These are phyloP conservation scores for Neopestalotiopsis sp. DNA, from an alignment of 2,329 filamentous ascomycete species.

Conservation along the genomic window DNA sequence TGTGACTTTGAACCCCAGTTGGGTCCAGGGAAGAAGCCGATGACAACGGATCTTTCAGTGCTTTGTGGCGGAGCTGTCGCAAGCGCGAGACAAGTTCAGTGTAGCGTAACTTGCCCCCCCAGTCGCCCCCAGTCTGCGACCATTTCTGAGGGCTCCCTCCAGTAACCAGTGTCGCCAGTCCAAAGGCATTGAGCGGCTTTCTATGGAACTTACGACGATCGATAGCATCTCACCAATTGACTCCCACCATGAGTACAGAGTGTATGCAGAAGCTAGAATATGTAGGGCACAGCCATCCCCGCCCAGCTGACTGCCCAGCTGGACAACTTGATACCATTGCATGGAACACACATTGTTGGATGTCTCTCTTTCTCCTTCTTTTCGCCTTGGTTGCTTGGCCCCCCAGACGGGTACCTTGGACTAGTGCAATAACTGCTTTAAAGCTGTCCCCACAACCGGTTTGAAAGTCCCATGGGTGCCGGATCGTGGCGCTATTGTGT, in stretches of 20 bases:
- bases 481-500: neutral
- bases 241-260: too few species aligned
- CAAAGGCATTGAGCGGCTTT: too few species aligned
- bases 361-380: neutral
- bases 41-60: neutral
- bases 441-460: neutral
- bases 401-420: neutral
- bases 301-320: too few species aligned
- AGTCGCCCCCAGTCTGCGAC: neutral
- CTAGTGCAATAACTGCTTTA: neutral
- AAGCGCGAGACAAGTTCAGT: neutral
- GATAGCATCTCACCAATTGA: too few species aligned
- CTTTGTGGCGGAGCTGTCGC: constrained; percentile 1
- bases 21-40: neutral
- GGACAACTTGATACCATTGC: neutral
- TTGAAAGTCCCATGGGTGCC: neutral
- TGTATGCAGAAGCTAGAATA: too few species aligned
- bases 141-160: neutral
- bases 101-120: neutral
- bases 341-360: neutral
- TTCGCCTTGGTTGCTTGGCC: neutral
- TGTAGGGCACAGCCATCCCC: too few species aligned
- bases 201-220: too few species aligned
- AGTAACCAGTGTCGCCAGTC: too few species aligned
- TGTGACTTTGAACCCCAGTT: neutral